These are phyloP conservation scores for Gossypium aridum DNA, from an alignment of 441 rosid species.

Conservation along the genomic window DNA sequence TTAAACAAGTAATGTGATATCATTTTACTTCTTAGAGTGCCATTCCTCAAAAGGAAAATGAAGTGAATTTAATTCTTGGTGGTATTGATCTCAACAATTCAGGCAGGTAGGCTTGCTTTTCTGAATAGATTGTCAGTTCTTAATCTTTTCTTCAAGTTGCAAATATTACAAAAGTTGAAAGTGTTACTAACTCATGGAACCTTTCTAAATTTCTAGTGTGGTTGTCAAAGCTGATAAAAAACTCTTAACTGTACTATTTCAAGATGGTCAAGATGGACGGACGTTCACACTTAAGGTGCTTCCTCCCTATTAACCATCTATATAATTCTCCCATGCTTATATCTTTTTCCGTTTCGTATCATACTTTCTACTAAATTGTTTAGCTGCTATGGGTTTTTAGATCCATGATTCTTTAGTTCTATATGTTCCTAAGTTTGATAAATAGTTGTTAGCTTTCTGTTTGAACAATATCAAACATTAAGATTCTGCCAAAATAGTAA, in stretches of 20 bases:
- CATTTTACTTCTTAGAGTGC: slow-evolving; percentile 53
- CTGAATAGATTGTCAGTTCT: slow-evolving; percentile 18
- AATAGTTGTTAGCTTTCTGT: neutral
- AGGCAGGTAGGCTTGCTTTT: slow-evolving; percentile 96
- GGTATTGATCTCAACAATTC: slow-evolving; percentile 99
- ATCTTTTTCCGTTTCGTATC: slow-evolving; percentile 1
- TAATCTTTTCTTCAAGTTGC: slow-evolving; percentile 11
- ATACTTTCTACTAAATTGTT: neutral
- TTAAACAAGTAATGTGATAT: slow-evolving; percentile 14
- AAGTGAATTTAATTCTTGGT: slow-evolving; percentile 93
- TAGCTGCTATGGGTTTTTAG: slow-evolving; percentile 1
- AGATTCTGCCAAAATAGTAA: neutral
- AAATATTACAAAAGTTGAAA: slow-evolving; percentile 14
- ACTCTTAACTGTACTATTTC: slow-evolving; percentile 87
- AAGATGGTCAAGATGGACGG: slow-evolving; percentile 96
- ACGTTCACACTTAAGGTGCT: slow-evolving; percentile 94
- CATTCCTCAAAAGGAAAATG: slow-evolving; percentile 75
- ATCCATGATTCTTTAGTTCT: neutral
- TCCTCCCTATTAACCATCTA: slow-evolving; percentile 7
- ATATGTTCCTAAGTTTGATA: neutral
- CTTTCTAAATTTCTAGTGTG: slow-evolving; percentile 54
- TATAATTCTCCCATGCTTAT: neutral
- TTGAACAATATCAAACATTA: neutral
- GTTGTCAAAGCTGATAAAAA: slow-evolving; percentile 95
- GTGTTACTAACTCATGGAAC: slow-evolving; percentile 25